phyloP scores from a whole-genome alignment of 257 asterid species.

The Anisodus tanguticus region DNA sequence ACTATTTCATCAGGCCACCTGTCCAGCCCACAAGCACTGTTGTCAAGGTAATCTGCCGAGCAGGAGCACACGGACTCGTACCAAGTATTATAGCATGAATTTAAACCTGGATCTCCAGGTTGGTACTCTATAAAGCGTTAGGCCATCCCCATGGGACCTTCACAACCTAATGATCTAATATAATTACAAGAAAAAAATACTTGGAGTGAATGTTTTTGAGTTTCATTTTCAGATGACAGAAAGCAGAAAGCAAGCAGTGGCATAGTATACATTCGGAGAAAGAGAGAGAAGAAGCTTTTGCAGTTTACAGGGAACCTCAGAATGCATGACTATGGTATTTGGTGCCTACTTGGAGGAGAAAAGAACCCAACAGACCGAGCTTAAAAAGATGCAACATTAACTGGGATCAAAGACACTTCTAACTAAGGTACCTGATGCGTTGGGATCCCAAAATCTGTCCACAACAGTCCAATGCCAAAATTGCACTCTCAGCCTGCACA shows the following conservation, averaged over 20 bases:
- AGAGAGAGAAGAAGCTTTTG: constrained; percentile 17
- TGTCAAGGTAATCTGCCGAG: neutral
- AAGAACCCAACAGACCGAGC: neutral
- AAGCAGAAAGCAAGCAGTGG: no score
- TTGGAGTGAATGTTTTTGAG: neutral
- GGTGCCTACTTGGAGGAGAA: neutral
- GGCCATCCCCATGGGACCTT: neutral
- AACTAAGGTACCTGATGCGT: constrained; percentile 65
- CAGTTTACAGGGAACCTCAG: neutral
- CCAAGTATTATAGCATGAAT: neutral
- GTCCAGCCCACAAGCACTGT: neutral
- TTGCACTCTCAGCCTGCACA: constrained; percentile 90
- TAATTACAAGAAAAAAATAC: neutral
- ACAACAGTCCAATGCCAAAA: constrained; percentile 85
- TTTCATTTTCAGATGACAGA: no score
- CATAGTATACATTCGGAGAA: neutral
- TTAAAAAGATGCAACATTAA: neutral
- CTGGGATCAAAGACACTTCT: neutral
- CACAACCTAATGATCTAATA: neutral
- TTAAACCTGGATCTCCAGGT: constrained; percentile 1
- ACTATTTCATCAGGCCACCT: neutral
- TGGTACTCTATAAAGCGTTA: neutral
- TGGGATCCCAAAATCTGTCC: constrained; percentile 85
- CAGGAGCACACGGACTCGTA: neutral
- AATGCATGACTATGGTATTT: neutral